Base-by-base conservation (phyloP, 2,329 filamentous ascomycete species). In the Epichloe coenophiala region DNA sequence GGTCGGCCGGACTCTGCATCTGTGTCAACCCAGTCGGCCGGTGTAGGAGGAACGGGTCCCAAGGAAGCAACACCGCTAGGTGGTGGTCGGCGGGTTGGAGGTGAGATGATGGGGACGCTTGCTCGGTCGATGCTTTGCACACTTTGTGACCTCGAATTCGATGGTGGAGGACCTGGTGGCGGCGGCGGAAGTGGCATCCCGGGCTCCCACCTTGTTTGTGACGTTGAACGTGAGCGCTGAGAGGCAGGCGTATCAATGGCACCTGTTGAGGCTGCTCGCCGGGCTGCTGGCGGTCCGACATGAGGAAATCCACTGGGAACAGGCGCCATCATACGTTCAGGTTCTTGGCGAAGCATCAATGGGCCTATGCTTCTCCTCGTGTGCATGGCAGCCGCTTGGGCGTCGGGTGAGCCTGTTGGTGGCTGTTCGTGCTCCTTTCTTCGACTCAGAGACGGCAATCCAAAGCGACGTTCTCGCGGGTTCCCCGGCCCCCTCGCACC, bases 161-260 rank as follows among this genome's bases (percentile, higher is more conserved):
- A 70, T 1, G 86, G 84, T 21, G 86, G 86, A 17, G 86, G 86
- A 0, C 85, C 84, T 1, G 86, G 86, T 1, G 87, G 87, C 1
- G 87, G 87, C 2, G 85, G 85, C 1, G 87, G 87, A 21, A 91
- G 65, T 8, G 84, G 81, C 76, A 88, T 83, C 7, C 77, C 78
- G 5, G 79, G 76, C 50, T 78, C 81, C 86, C 86, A 90, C 63
- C 76, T 71, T 45, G 73, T 70, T 54, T 77, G 80, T 39, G 78
- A 83, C 2, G 71, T 71, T 6, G 78, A 81, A 35, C 80, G 74
- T 44, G 79, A 80, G 44, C 76, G 71, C 49, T 74, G 75, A 6
- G 76, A 79, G 0, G 71, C 72, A 1, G 78, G 78, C 1, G 77
- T 74, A 51, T 77, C 76, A 46, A 86, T 74, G 3, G 83, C 81